These are phyloP conservation scores for Hymenoscyphus scutula DNA, from an alignment of 2,329 filamentous ascomycete genomes.

Conservation along the genomic window DNA sequence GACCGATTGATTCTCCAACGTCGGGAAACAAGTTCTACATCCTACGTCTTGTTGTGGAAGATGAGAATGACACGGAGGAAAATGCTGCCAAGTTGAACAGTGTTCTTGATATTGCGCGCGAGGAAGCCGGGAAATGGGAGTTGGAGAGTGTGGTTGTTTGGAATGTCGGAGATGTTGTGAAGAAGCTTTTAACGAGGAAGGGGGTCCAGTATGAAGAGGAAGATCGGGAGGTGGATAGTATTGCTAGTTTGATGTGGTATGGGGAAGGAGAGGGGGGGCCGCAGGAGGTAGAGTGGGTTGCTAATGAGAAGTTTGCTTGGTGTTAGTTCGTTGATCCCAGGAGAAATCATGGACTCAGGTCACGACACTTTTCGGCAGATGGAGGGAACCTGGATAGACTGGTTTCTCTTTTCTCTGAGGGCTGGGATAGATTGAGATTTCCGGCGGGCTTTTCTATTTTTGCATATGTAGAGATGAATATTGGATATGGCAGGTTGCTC, in stretches of 20 bases:
- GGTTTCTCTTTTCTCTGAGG: too few relatives aligned
- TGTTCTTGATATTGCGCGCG: slow-evolving; percentile 65
- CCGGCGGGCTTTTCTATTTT: too few relatives aligned
- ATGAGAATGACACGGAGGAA: slow-evolving; percentile 42
- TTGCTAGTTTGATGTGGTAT: slow-evolving; percentile 72
- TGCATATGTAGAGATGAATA: too few relatives aligned
- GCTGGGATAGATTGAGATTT: too few relatives aligned
- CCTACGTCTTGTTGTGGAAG: slow-evolving; percentile 66
- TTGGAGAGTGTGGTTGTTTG: slow-evolving; percentile 73
- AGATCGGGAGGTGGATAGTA: slow-evolving; percentile 62
- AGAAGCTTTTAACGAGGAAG: slow-evolving; percentile 45
- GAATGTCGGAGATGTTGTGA: slow-evolving; percentile 67
- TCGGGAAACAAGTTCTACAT: slow-evolving; percentile 68
- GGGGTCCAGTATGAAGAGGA: slow-evolving; percentile 50
- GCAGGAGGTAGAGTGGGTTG: slow-evolving; percentile 65
- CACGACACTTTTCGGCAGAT: too few relatives aligned
- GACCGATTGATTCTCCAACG: slow-evolving; percentile 43
- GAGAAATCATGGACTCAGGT: too few relatives aligned
- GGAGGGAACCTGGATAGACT: too few relatives aligned
- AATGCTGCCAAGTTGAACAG: slow-evolving; percentile 55
- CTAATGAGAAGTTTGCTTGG: slow-evolving; percentile 77
- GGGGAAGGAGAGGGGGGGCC: slow-evolving; percentile 48
- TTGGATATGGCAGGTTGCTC: too few relatives aligned
- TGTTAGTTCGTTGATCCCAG: slow-evolving; percentile 45
- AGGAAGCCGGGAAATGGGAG: slow-evolving; percentile 69